A percentile compares a stretch with the other conserved stretches of the same genome.
phyloP scores from a whole-genome alignment of 2,329 filamentous ascomycete genomes.

The Alternaria incomplexa region DNA sequence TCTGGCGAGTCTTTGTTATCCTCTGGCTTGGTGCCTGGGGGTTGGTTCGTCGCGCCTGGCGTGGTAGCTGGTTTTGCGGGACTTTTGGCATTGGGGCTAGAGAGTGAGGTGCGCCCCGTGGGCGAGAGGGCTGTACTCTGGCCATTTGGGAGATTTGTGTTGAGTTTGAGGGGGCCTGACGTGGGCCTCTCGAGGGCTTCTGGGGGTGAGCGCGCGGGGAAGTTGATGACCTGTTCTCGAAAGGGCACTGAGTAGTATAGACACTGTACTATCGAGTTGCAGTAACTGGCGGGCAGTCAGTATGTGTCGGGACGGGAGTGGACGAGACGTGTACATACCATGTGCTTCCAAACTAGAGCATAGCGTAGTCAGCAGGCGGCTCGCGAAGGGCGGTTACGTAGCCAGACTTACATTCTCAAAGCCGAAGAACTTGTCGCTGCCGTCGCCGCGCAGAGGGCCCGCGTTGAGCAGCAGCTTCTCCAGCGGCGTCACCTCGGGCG shows the following conservation, averaged over 20 bases:
- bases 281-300: conserved; percentile 70
- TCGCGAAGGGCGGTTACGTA: conserved; percentile 2
- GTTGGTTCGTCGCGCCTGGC: conserved; percentile 60
- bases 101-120: conserved; percentile 55
- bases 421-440: conserved; percentile 97
- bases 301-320: conserved; percentile 7
- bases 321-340: conserved; percentile 67
- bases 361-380: conserved; percentile 28
- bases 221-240: conserved; percentile 91
- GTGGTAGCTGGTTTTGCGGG: conserved; percentile 47
- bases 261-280: conserved; percentile 97
- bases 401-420: conserved; percentile 85
- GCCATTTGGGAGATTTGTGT: conserved; percentile 49
- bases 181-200: conserved; percentile 69
- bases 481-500: conserved; percentile 63
- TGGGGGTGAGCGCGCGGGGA: conserved; percentile 74
- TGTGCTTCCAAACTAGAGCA: conserved; percentile 86
- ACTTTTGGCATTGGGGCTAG: conserved; percentile 39
- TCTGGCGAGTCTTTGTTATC: conserved; percentile 95
- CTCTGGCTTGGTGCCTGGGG: conserved; percentile 73
- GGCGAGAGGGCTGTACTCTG: conserved; percentile 58
- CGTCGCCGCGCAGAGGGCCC: conserved; percentile 81
- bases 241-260: conserved; percentile 96
- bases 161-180: conserved; percentile 43
- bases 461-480: conserved; percentile 84